Percentiles rank a stretch among this genome's conserved stretches.
phyloP scores from a whole-genome alignment of 2,329 filamentous ascomycete species.

The Tolypocladium sp. region DNA sequence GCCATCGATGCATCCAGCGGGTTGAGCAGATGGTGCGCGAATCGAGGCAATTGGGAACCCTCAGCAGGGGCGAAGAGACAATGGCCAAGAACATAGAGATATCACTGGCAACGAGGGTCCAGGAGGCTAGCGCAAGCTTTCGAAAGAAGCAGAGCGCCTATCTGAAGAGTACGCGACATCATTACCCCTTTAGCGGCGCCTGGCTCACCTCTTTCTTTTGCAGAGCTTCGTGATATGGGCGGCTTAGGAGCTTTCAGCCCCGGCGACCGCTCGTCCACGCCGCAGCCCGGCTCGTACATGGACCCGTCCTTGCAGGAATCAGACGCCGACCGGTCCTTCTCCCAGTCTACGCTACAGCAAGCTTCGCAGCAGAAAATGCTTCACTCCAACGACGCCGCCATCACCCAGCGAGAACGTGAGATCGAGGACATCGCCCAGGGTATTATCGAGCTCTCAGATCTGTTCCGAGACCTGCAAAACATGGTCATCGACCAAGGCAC shows the following conservation, averaged over 20 bases:
- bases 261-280: conserved; percentile 44
- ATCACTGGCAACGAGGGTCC: conserved; percentile 76
- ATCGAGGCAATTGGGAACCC: conserved; percentile 59
- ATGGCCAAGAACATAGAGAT: conserved; percentile 97
- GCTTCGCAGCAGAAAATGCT: conserved; percentile 59
- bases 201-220: not conserved
- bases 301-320: conserved; percentile 89
- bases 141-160: conserved; percentile 97
- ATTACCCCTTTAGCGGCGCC: conserved; percentile 7
- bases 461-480: conserved; percentile 89
- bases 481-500: conserved; percentile 94
- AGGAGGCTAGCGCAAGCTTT: conserved; percentile 85
- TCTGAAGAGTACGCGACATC: conserved; percentile 61
- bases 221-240: conserved; percentile 67
- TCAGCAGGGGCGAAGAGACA: conserved; percentile 77
- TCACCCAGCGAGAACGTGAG: conserved; percentile 86
- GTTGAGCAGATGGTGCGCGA: conserved; percentile 84
- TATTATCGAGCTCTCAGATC: conserved; percentile 92
- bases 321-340: conserved; percentile 86
- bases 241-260: conserved; percentile 43
- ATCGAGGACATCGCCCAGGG: conserved; percentile 98
- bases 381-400: conserved; percentile 71
- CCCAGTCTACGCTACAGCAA: conserved; percentile 78
- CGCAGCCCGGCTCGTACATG: conserved; percentile 48
- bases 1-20: conserved; percentile 78